Evolutionary conservation across 2,329 filamentous ascomycete species (phyloP), one percentile per base, ranked within the genome.

Genomic region (Diaporthe velutina): DNA sequence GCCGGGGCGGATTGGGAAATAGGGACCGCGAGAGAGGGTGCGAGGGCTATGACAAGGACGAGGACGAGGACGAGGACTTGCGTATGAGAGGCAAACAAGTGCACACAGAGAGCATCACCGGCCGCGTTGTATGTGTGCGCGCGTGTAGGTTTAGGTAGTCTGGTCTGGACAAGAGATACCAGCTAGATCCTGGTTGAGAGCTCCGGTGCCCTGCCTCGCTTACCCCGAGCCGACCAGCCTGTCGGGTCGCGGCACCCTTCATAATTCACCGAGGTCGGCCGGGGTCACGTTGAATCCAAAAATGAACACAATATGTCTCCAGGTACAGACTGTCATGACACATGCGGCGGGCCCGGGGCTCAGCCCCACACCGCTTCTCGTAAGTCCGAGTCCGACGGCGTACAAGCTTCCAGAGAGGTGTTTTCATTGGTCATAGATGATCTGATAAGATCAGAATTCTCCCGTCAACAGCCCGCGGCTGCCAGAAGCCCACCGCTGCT

Each of bases 321-420:
- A n/a, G n/a, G n/a, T n/a, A n/a, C n/a, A n/a, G n/a, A n/a, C 57
- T 60, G 57, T 40, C 58, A 60, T 60, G 57, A 61, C 57, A 61
- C 58, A n/a, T 40, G 60, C 60, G 25, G 60, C 40, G 28, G 60
- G 40, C 25, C 40, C 35, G 28, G 38, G 3, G 15, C 15, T 13
- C 40, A 48, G 17, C 42, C 42, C 42, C 28, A 25, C 42, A 19
- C 64, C 64, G 64, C 45, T 52, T 17, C 64, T 68, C 64, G 64
- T 54, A 68, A 68, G 48, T 68, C 64, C 64, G 64, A 68, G 48
- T 40, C 48, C 64, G 33, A 68, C n/a, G n/a, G n/a, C n/a, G n/a
- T 38, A 25, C 60, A 48, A 54, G 48, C 64, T 40, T 28, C 61
- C 38, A 28, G 17, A 13, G 10, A n/a, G n/a, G n/a, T n/a, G n/a